Conservation (phyloP, 2,329 filamentous ascomycete genomes). For the Nakataea oryzae region DNA sequence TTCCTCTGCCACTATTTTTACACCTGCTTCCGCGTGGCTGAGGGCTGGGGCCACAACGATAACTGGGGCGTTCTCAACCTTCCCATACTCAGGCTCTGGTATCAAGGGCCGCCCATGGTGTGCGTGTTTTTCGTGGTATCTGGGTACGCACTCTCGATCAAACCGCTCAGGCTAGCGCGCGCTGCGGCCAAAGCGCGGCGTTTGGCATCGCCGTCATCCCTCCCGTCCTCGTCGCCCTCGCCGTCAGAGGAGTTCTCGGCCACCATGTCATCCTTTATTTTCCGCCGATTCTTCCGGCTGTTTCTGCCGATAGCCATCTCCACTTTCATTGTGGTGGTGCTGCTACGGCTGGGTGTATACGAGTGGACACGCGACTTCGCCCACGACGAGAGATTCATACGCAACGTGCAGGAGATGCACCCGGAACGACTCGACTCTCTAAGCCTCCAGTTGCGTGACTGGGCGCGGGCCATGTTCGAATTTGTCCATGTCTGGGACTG, state of each 20-base stretch:
- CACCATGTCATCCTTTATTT: constrained; percentile 37
- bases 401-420: constrained; percentile 39
- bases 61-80: constrained; percentile 37
- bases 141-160: constrained; percentile 48
- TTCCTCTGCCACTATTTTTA: constrained; percentile 48
- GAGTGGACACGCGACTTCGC: constrained; percentile 36
- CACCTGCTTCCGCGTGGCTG: constrained; percentile 38
- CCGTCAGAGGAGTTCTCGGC: constrained; percentile 22
- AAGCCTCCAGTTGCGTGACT: constrained; percentile 31
- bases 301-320: constrained; percentile 40
- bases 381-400: constrained; percentile 27
- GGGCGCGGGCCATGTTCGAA: constrained; percentile 34
- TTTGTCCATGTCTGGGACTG: constrained; percentile 42
- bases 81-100: constrained; percentile 42
- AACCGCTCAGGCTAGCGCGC: constrained; percentile 31
- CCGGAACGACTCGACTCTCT: constrained; percentile 25
- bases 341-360: constrained; percentile 35
- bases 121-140: constrained; percentile 54
- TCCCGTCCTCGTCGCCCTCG: not conserved
- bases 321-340: constrained; percentile 32
- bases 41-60: constrained; percentile 34
- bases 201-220: not conserved
- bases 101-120: constrained; percentile 45
- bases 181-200: constrained; percentile 2
- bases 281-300: constrained; percentile 40